These are phyloP conservation scores for Penicillium paneum DNA, from an alignment of 2,329 filamentous ascomycete species.

Conservation along the genomic window DNA sequence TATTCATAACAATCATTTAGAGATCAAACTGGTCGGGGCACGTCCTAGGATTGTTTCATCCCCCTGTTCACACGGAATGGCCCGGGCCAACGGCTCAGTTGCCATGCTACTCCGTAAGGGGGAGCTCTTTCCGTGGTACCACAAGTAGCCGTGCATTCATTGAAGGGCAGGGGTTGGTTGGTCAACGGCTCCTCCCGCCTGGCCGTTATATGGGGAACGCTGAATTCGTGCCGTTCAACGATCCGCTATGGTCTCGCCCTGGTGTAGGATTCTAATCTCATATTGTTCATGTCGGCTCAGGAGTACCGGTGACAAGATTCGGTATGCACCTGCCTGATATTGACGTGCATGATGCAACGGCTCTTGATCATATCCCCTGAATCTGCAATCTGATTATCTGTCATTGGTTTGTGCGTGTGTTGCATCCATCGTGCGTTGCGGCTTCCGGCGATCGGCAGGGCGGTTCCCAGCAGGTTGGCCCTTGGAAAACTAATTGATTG, in stretches of 20 bases:
- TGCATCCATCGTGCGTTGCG: not conserved
- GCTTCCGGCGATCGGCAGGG: constrained; percentile 10
- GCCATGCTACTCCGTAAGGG: not conserved
- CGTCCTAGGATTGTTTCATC: not conserved
- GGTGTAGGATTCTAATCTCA: not conserved
- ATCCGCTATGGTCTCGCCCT: constrained; percentile 16
- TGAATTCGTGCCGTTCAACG: constrained; percentile 6
- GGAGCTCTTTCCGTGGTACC: not conserved
- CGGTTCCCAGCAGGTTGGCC: constrained; percentile 5
- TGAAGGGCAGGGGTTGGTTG: not conserved
- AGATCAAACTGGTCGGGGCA: not conserved
- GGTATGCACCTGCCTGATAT: not conserved
- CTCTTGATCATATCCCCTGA: not conserved
- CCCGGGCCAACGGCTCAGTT: constrained; percentile 3
- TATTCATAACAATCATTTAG: not conserved
- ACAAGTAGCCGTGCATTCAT: constrained; percentile 2
- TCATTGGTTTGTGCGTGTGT: not conserved
- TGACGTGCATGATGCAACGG: not conserved
- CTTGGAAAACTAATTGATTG: not conserved
- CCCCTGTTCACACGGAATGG: constrained; percentile 6
- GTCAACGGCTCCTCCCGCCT: constrained; percentile 18
- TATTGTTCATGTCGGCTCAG: not conserved
- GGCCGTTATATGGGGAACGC: constrained; percentile 18
- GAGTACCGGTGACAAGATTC: not conserved
- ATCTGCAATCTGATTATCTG: not conserved